Percentiles rank a stretch among this genome's conserved stretches.
Conservation (phyloP, 495 filamentous ascomycete species). For the Neurospora tetrasperma region DNA sequence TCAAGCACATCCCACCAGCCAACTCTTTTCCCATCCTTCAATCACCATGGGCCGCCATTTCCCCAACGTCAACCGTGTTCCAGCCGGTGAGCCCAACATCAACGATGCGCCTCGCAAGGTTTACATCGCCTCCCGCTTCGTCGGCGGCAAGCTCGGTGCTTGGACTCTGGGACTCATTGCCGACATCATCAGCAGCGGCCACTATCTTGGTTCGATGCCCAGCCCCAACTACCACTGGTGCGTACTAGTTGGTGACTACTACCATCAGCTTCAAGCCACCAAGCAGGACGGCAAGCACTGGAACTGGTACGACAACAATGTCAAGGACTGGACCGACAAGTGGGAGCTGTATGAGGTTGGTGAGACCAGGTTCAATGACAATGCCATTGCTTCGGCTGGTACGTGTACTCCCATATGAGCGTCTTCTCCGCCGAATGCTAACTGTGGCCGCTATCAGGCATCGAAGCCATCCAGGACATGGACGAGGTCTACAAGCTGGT, state of each 20-base stretch:
- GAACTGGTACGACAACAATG: neutral
- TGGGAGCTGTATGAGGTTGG: neutral
- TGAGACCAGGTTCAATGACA: neutral
- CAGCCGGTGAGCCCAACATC: neutral
- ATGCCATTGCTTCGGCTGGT: neutral
- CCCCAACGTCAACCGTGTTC: neutral
- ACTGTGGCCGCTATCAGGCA: neutral
- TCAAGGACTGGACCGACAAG: neutral
- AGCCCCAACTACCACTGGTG: neutral
- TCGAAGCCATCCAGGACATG: neutral
- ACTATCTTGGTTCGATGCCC: neutral
- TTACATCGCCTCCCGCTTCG: neutral
- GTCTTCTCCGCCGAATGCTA: neutral
- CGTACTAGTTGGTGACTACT: neutral
- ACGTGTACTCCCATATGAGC: neutral
- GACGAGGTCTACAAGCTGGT: neutral
- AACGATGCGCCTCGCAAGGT: neutral
- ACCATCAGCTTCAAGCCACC: neutral
- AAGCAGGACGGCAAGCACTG: neutral
- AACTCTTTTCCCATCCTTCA: neutral
- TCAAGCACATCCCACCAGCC: neutral
- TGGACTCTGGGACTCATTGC: neutral
- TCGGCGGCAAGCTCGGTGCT: neutral
- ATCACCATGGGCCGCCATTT: neutral
- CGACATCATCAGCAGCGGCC: neutral